phyloP scores from a whole-genome alignment of 2,329 filamentous ascomycete species.

The Neospermospora avenae region DNA sequence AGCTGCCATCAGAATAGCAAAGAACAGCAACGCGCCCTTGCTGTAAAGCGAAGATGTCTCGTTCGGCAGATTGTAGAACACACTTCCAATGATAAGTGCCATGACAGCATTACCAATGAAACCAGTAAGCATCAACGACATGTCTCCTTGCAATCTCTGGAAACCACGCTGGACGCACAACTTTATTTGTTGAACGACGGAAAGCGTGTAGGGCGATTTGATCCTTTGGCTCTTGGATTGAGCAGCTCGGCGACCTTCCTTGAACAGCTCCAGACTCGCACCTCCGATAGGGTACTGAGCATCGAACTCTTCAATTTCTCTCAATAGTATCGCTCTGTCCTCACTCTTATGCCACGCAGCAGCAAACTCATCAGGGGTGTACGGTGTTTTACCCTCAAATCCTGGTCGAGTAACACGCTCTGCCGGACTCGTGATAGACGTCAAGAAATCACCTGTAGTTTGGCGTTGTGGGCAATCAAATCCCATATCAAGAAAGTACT shows the following conservation, averaged over 20 bases:
- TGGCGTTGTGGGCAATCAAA: constrained; percentile 65
- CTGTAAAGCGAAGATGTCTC: constrained; percentile 56
- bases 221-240: constrained; percentile 43
- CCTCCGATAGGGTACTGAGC: constrained; percentile 29
- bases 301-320: constrained; percentile 54
- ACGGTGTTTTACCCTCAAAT: constrained; percentile 54
- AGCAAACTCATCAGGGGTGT: constrained; percentile 53
- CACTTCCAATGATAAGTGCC: constrained; percentile 59
- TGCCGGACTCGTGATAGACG: constrained; percentile 64
- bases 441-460: constrained; percentile 64
- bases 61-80: constrained; percentile 59
- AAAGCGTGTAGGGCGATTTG: constrained; percentile 80
- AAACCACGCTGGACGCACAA: constrained; percentile 82
- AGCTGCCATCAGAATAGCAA: constrained; percentile 64
- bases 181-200: constrained; percentile 68
- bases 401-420: constrained; percentile 54
- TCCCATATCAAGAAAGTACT: constrained; percentile 68
- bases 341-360: constrained; percentile 47
- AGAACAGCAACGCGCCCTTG: constrained; percentile 64
- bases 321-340: constrained; percentile 40
- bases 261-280: constrained; percentile 37
- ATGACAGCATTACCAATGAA: constrained; percentile 41
- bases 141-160: constrained; percentile 70
- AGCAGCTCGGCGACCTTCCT: constrained; percentile 38
- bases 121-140: constrained; percentile 61